phyloP scores from a whole-genome alignment of 805 yeast species.

The Nakazawaea pomicola region DNA sequence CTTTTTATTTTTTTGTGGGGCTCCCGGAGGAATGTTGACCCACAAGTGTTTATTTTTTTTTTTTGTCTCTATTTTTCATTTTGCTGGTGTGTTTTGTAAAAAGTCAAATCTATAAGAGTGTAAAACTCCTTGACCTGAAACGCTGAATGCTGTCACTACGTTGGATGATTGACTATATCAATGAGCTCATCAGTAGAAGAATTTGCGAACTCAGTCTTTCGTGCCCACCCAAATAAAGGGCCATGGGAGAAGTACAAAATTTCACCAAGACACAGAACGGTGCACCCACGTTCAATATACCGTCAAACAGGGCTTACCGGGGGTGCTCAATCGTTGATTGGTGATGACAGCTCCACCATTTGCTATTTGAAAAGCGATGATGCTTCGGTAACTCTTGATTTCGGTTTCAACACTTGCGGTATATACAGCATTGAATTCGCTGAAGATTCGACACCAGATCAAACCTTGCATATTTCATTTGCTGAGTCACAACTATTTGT shows the following conservation, averaged over 20 bases:
- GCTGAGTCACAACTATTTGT: slow-evolving; percentile 11
- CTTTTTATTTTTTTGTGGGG: no score
- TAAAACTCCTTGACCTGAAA: no score
- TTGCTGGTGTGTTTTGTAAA: no score
- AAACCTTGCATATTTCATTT: slow-evolving; percentile 11
- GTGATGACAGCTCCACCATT: background rate
- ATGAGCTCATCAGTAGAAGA: no score
- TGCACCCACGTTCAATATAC: slow-evolving; percentile 7
- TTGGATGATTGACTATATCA: no score
- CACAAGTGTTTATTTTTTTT: no score
- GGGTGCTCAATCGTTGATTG: slow-evolving; percentile 6
- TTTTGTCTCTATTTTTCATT: no score
- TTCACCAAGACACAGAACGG: slow-evolving; percentile 11
- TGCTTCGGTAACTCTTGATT: slow-evolving; percentile 12
- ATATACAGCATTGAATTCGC: slow-evolving; percentile 10
- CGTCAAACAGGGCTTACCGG: slow-evolving; percentile 5
- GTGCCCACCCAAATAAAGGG: slow-evolving; percentile 13
- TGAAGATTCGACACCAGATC: slow-evolving; percentile 5
- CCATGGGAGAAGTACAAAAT: slow-evolving; percentile 13
- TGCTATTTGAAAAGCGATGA: slow-evolving; percentile 11
- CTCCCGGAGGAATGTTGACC: no score
- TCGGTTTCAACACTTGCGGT: slow-evolving; percentile 14
- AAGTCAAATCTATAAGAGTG: no score
- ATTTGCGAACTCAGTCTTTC: slow-evolving; percentile 10
- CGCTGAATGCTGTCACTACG: background rate